Base-by-base conservation (phyloP, 768 basidiomycete genomes). In the Leccinum obscurum region DNA sequence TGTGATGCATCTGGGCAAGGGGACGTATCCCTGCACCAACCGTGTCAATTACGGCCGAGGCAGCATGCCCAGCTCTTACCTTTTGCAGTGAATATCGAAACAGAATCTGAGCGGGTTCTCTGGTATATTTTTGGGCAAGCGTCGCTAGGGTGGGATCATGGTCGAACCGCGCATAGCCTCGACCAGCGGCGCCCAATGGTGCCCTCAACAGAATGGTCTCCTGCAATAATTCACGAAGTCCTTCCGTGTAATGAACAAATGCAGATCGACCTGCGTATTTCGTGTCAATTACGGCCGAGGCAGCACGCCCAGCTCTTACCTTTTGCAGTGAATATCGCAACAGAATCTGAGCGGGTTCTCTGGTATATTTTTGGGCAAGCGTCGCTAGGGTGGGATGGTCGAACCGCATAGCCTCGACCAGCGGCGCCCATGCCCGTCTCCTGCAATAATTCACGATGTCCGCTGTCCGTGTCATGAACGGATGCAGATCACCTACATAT, bases 291-390 rank as follows among this genome's bases (percentile, higher is more conserved):
- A 39, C 22, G 34, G 49, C 26, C n/a, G 20, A 54, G 9, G 35
- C 10, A 30, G 52, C 32, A 52, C n/a, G 20, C n/a, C 52, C 51
- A 30, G 61, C 52, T 49, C 51, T 30, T 20, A 85, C 90, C 78
- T 89, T 88, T 71, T 94, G 89, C n/a, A 94, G 73, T 11, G 85
- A 87, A 46, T 57, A 66, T 60, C 66, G 63, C 30, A 92, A 76
- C 41, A 90, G 76, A 52, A 92, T 75, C 64, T 83, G 82, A 66
- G 85, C 79, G n/a, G 81, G 76, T 51, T 77, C 68, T 66, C 85
- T 90, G 41, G 71, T 67, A 68, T 89, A 85, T 70, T 84, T 86
- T 46, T 78, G 65, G 6, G 82, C 80, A 39, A 85, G 74, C 34
- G 68, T 68, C 26, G 70, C 69, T 62, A 91, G 76, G 10, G 73